Conservation (phyloP, 495 filamentous ascomycete species). For the Xanthoparmelia taractica region DNA sequence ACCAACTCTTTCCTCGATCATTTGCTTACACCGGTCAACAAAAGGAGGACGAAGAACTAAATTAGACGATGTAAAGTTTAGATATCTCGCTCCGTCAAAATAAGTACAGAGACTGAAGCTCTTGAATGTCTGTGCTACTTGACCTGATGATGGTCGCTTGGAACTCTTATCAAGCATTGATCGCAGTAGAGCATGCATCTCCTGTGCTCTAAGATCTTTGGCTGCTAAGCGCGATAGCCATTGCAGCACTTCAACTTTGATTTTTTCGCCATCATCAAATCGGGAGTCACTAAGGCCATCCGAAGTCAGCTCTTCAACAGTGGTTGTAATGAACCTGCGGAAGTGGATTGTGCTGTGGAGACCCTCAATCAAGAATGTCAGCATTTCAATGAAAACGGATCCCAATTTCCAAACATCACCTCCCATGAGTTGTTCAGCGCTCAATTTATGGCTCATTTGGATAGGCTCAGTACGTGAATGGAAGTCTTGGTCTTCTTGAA, state of each 20-base stretch:
- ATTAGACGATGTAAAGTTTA: background rate
- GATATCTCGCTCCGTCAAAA: constrained; percentile 2
- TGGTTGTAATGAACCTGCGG: background rate
- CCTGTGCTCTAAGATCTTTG: constrained; percentile 8
- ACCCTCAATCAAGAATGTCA: constrained; percentile 12
- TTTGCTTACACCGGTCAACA: background rate
- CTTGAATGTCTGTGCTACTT: background rate
- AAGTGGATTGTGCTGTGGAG: background rate
- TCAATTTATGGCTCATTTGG: background rate
- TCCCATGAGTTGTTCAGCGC: constrained; percentile 11
- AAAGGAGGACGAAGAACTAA: background rate
- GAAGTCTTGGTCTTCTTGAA: background rate
- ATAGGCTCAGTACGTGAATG: too few relatives aligned
- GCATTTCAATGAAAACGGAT: constrained; percentile 13
- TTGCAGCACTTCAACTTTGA: constrained; percentile 7
- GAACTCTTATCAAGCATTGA: constrained; percentile 4
- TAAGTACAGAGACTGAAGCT: background rate
- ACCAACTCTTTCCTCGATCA: background rate
- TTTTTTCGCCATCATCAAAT: constrained; percentile 14
- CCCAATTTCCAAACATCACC: constrained; percentile 15
- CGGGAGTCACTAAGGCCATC: constrained; percentile 6
- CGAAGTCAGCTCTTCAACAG: background rate
- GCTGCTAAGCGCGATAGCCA: constrained; percentile 4
- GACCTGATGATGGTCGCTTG: constrained; percentile 2
- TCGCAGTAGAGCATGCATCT: constrained; percentile 5